These are phyloP conservation scores for Vararia minispora DNA, from an alignment of 768 basidiomycete genomes.

Conservation along the genomic window DNA sequence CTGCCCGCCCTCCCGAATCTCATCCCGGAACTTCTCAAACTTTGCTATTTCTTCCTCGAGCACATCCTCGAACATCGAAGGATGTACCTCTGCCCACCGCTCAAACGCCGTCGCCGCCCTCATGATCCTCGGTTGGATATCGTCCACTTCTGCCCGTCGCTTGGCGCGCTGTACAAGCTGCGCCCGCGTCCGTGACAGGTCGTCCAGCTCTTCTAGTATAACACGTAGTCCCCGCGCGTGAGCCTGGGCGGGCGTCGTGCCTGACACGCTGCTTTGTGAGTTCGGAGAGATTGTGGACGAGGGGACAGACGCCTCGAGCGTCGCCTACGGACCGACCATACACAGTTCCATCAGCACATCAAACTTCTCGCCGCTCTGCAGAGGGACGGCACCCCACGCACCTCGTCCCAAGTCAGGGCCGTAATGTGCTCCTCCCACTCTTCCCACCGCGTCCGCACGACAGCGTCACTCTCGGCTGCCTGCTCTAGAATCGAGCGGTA, in stretches of 20 bases:
- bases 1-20: conserved; percentile 43
- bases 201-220: conserved; percentile 72
- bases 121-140: conserved; percentile 60
- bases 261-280: conserved; percentile 2
- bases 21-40: conserved; percentile 54
- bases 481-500: conserved; percentile 64
- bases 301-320: conserved; percentile 58
- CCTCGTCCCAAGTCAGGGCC: conserved; percentile 61
- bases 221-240: conserved; percentile 63
- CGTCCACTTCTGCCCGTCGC: conserved; percentile 52
- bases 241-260: conserved; percentile 30
- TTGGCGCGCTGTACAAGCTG: conserved; percentile 57
- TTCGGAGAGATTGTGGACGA: conserved; percentile 36
- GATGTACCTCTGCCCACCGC: conserved; percentile 56
- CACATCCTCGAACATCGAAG: conserved; percentile 82
- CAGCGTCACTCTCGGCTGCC: conserved; percentile 65
- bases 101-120: conserved; percentile 57
- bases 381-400: conserved; percentile 13
- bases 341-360: conserved; percentile 5
- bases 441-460: conserved; percentile 76
- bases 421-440: conserved; percentile 72
- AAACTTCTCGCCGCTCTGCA: background rate
- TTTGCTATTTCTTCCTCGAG: conserved; percentile 71
- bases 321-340: conserved; percentile 31
- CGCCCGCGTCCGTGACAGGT: conserved; percentile 46